Evolutionary conservation across 1,284 basidiomycete genomes (phyloP), one percentile per base, ranked within the genome.

Genomic region (Cryptococcus sp.): DNA sequence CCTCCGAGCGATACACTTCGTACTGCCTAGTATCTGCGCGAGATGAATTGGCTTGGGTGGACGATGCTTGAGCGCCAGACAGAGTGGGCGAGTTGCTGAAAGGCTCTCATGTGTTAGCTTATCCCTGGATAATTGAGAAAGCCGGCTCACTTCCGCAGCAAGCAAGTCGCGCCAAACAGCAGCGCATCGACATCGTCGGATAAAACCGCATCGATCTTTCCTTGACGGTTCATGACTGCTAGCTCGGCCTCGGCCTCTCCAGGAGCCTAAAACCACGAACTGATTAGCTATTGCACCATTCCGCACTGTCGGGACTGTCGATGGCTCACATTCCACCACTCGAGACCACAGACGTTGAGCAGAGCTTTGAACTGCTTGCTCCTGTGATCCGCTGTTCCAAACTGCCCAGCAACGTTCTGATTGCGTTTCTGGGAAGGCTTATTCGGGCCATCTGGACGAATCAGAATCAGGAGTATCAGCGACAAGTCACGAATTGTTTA

Each of bases 211-310:
- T 99, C 95, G 54, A 98, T 88, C 55, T 89, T 77, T 0, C 91
- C 91, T 38, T 87, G 84, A 4, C 82, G 80, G 67, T 91, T 93
- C 63, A 98, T 82, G 61, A 88, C 88, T 0, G 95, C 95, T 0
- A 99, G 82, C 71, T 99, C 95, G 0, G 95, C 95, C 76, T 99
- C 95, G 0, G 95, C 95, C 77, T 98, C 95, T 13, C 92, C 95
- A 0, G 91, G 91, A 5, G 95, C 95, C 85, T 89, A 50, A 25
- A 30, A 16, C 46, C 60, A 43, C 6, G 27, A 30, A 20, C 30
- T 11, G 51, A 19, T 25, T 11, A 50, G 15, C 42, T 49, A 16
- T 47, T n/a, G 22, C 5, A 46, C 27, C 1, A 27, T 41, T 19
- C 45, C 15, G 5, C 38, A 8, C n/a, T 22, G 55, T 35, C 25